A percentile compares a stretch with the other conserved stretches of the same genome.
These are phyloP conservation scores for Salvia miltiorrhiza DNA, from an alignment of 257 asterid genomes.

Conservation along the genomic window DNA sequence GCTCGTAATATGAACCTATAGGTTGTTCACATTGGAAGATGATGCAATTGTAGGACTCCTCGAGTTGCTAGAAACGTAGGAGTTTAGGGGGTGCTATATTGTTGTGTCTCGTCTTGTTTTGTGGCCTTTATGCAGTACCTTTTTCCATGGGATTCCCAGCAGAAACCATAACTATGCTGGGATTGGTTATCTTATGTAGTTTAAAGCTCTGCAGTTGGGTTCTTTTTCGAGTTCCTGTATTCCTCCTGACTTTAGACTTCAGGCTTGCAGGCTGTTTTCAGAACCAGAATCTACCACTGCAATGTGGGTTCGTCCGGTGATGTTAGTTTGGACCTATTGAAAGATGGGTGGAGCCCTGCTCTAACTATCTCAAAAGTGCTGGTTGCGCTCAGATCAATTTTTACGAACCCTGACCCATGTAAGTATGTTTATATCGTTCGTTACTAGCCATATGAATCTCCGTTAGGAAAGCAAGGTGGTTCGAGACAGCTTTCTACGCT, in stretches of 20 bases:
- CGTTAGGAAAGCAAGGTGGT: background rate
- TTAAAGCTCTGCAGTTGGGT: background rate
- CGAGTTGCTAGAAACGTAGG: too few relatives aligned
- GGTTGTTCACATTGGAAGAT: background rate
- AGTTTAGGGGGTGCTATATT: background rate
- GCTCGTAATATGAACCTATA: background rate
- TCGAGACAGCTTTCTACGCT: background rate
- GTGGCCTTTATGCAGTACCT: too few relatives aligned
- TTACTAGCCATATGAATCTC: background rate
- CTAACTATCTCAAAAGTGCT: slow-evolving; percentile 83
- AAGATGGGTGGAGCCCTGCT: slow-evolving; percentile 97
- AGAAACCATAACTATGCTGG: background rate
- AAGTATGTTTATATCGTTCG: slow-evolving; percentile 21
- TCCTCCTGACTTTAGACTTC: slow-evolving; percentile 39
- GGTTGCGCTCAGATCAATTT: slow-evolving; percentile 76
- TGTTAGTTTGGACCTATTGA: slow-evolving; percentile 81
- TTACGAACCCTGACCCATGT: slow-evolving; percentile 73
- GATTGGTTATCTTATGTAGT: background rate
- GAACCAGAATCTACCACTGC: slow-evolving; percentile 86
- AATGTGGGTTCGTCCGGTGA: slow-evolving; percentile 75
- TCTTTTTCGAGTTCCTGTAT: background rate
- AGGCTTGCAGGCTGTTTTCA: slow-evolving; percentile 83
- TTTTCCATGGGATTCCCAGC: background rate
- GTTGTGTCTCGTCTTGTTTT: background rate
- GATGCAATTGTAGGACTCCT: too few relatives aligned